Evolutionary conservation across 441 rosid species (phyloP).

Genomic region (Macaranga tanarius): DNA sequence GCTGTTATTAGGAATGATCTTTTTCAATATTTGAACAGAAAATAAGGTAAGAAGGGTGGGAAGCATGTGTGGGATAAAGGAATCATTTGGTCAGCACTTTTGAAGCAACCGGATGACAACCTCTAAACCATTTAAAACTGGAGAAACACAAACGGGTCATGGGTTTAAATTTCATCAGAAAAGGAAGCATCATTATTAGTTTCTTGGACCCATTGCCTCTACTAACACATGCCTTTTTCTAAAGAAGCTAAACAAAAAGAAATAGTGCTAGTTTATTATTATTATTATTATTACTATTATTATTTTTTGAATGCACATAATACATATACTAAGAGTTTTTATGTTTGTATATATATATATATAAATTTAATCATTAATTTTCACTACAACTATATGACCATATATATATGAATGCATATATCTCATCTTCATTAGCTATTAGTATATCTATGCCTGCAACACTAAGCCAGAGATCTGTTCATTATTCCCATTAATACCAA

Average conservation of each 20-base stretch:
- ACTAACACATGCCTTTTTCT: not conserved
- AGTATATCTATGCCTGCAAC: not conserved
- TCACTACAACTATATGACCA: too few species aligned
- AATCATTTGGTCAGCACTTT: conserved; percentile 33
- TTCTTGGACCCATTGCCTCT: conserved; percentile 27
- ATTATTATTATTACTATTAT: not conserved
- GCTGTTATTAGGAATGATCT: not conserved
- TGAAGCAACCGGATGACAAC: conserved; percentile 35
- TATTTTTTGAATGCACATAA: not conserved
- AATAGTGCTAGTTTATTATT: not conserved
- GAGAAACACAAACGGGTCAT: conserved; percentile 14
- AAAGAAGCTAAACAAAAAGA: not conserved
- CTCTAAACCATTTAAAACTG: conserved; percentile 22
- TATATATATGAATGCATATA: too few species aligned
- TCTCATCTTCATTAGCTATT: conserved; percentile 5
- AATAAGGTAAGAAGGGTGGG: conserved; percentile 16
- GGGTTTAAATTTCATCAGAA: conserved; percentile 11
- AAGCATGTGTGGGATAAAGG: conserved; percentile 26
- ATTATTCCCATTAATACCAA: not conserved
- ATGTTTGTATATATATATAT: too few species aligned
- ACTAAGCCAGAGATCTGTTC: not conserved
- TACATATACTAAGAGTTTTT: not conserved
- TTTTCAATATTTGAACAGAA: not conserved
- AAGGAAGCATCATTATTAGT: conserved; percentile 33
- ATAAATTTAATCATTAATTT: too few species aligned